Evolutionary conservation across 192 early-diverging fungal genomes (phyloP), one percentile per base, ranked within the genome.

Genomic region (Chytriomyces confervae): DNA sequence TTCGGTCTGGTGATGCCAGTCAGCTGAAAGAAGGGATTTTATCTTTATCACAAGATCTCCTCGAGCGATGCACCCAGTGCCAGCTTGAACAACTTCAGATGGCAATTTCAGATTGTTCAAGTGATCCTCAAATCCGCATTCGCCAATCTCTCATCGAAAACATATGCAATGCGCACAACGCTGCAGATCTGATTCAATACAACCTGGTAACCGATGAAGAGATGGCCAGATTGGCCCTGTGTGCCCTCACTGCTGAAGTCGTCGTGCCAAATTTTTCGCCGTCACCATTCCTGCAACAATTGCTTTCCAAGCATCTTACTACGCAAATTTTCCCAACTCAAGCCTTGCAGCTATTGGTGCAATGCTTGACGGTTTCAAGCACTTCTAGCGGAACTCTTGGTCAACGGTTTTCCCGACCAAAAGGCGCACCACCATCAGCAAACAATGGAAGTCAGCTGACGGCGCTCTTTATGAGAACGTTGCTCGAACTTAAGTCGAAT

Each of bases 181-280:
- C 20, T n/a, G 53, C 3, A 13, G 16, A n/a, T 20, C 53, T 57
- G 16, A 13, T 57, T n/a, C 20, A 13, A n/a, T 20, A 5, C 20
- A 13, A 20, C 20, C 53, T 57, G 13, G 53, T 57, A 13, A 20
- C 13, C 13, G 53, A 57, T 0, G 53, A 57, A 57, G 53, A n/a
- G 13, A 13, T 57, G 13, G 53, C 53, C 16, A 13, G 53, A 57
- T 13, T 20, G 16, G 13, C 29, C 44, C 20, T 51, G 8, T 49
- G 49, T 6, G 11, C 53, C 69, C 69, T 70, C 23, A 51, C 50
- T 53, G 69, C 49, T 1, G 69, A 70, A 7, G 20, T 43, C n/a
- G 7, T 50, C 7, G 18, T 13, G 5, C 69, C 69, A 18, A 50
- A 53, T 29, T 29, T 57, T 24, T 23, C 8, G 24, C 50, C 53